phyloP scores from a whole-genome alignment of 169 alveolate genomes.

The Eimeria brunetti region DNA sequence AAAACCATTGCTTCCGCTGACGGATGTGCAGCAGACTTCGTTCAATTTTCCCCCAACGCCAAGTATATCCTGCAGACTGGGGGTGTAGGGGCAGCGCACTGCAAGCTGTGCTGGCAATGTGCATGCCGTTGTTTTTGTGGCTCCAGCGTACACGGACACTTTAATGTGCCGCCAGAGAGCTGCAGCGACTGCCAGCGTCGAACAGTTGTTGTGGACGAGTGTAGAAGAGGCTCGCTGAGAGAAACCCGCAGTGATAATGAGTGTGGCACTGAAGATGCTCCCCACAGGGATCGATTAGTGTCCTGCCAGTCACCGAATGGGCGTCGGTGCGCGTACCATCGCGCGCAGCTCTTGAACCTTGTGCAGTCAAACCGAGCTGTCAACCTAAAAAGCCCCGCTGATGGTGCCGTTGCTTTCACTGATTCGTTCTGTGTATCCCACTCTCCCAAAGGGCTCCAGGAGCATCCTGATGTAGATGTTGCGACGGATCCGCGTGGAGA shows the following conservation, averaged over 20 bases:
- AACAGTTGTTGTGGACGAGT: not conserved
- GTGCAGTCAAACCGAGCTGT: conserved; percentile 68
- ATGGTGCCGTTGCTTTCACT: conserved; percentile 71
- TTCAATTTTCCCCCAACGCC: conserved; percentile 73
- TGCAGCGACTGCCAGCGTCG: not conserved
- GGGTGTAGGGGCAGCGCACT: conserved; percentile 35
- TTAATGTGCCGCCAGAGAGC: not conserved
- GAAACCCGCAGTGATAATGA: not conserved
- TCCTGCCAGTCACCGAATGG: not conserved
- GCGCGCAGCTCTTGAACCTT: conserved; percentile 73
- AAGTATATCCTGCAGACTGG: conserved; percentile 68
- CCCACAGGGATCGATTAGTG: not conserved
- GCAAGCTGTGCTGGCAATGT: conserved; percentile 67
- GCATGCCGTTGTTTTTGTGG: conserved; percentile 70
- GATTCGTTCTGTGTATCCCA: conserved; percentile 56
- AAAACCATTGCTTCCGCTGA: conserved; percentile 78
- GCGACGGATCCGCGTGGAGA: not conserved
- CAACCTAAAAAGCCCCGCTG: conserved; percentile 73
- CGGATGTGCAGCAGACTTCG: conserved; percentile 58
- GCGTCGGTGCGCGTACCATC: conserved; percentile 50
- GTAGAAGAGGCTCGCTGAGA: not conserved
- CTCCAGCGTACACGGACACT: not conserved
- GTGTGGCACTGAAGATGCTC: not conserved
- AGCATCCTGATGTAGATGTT: not conserved
- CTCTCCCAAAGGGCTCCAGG: not conserved